Percentiles rank a stretch among this genome's conserved stretches.
Evolutionary conservation across 495 filamentous ascomycete genomes (phyloP).

Genomic region (Bathelium albidoporum): DNA sequence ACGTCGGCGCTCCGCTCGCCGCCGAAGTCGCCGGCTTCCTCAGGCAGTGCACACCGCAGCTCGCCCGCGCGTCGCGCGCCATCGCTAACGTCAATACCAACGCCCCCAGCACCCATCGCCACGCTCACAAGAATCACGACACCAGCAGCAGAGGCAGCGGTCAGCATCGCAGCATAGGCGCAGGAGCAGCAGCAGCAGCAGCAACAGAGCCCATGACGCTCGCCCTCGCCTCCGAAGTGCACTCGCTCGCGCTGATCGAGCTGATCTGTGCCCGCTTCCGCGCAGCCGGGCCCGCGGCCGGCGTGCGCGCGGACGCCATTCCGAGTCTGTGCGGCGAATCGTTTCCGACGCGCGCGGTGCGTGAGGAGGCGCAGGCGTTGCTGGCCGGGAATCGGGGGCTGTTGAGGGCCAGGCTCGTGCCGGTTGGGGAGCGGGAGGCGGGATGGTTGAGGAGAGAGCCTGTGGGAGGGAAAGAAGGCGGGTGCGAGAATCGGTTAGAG

Average conservation of each 20-base stretch:
- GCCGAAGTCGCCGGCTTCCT: slow-evolving; percentile 78
- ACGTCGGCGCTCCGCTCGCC: slow-evolving; percentile 63
- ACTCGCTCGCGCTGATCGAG: slow-evolving; percentile 63
- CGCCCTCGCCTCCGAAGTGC: slow-evolving; percentile 60
- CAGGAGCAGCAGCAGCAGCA: slow-evolving; percentile 9
- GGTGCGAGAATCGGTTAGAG: slow-evolving; percentile 33
- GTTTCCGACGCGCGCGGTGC: slow-evolving; percentile 60
- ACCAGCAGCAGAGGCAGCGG: too few species aligned
- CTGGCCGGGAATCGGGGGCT: slow-evolving; percentile 45
- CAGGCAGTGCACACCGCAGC: slow-evolving; percentile 68
- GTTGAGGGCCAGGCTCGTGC: slow-evolving; percentile 58
- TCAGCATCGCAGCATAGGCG: too few species aligned
- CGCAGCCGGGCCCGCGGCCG: slow-evolving; percentile 45
- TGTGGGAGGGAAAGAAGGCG: slow-evolving; percentile 57
- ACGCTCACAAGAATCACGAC: too few species aligned
- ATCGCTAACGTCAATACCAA: too few species aligned
- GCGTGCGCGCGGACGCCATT: slow-evolving; percentile 51
- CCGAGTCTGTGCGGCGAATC: slow-evolving; percentile 36
- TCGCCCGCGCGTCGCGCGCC: slow-evolving; percentile 50
- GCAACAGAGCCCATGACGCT: slow-evolving; percentile 50
- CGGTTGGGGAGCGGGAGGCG: slow-evolving; percentile 61
- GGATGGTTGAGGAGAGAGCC: slow-evolving; percentile 41
- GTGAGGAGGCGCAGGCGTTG: slow-evolving; percentile 67
- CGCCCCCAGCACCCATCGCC: too few species aligned
- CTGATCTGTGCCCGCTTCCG: slow-evolving; percentile 54